These are phyloP conservation scores for Ulvella scutata DNA, from an alignment of 139 green algal species.

Conservation along the genomic window DNA sequence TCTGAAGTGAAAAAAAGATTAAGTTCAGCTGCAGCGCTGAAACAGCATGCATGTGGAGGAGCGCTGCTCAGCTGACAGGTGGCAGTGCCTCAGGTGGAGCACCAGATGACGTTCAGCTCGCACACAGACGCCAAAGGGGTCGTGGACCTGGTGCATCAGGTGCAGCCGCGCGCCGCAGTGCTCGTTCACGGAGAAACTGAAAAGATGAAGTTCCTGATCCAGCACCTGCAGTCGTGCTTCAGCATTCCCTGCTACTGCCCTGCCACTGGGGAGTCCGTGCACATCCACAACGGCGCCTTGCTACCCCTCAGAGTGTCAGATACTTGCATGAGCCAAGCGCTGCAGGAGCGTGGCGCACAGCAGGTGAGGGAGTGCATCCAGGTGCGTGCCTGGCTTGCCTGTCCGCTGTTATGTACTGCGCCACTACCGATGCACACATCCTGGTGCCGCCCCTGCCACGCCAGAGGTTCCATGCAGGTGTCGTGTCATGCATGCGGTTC, in stretches of 20 bases:
- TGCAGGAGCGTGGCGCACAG: background rate
- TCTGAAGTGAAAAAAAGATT: too few species aligned
- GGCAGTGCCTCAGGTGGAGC: conserved; percentile 13
- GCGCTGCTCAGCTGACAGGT: background rate
- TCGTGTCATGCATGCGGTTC: too few species aligned
- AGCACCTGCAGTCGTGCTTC: background rate
- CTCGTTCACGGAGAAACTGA: conserved; percentile 52
- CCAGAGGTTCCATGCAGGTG: too few species aligned
- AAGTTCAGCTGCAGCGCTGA: background rate
- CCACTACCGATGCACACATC: too few species aligned
- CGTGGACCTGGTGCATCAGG: conserved; percentile 31
- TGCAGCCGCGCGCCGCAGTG: conserved; percentile 30
- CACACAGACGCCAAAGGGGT: conserved; percentile 56
- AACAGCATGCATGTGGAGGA: background rate
- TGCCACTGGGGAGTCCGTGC: background rate
- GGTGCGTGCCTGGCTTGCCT: too few species aligned
- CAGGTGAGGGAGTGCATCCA: background rate
- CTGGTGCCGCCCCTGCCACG: too few species aligned
- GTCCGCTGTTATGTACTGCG: too few species aligned
- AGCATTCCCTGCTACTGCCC: background rate
- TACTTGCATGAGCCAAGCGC: background rate
- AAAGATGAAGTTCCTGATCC: conserved; percentile 47
- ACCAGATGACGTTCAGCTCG: conserved; percentile 47
- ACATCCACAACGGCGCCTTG: background rate
- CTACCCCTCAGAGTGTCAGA: background rate